A percentile compares a stretch with the other conserved stretches of the same genome.
Conservation (phyloP, 23 red algal genomes). For the Gracilaria domingensis region DNA sequence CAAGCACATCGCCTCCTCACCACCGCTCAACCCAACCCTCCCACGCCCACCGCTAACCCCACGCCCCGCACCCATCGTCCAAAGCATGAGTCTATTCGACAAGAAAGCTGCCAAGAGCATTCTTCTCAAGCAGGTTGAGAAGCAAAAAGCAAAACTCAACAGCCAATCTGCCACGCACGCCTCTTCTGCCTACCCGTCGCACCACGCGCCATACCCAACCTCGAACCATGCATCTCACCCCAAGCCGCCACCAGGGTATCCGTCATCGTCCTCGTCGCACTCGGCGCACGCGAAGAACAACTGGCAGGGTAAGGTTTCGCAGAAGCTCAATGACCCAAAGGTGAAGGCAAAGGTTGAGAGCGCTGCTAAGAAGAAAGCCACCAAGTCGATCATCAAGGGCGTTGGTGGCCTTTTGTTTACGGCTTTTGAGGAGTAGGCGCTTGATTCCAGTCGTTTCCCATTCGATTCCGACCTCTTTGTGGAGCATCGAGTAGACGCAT, state of each 20-base stretch:
- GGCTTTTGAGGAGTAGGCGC: constrained; percentile 6
- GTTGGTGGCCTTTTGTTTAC: not conserved
- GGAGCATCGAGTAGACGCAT: too few relatives aligned
- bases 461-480: too few relatives aligned
- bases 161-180: not conserved
- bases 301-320: constrained; percentile 21
- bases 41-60: not conserved
- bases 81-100: constrained; percentile 20
- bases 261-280: not conserved
- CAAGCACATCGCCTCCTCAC: not conserved
- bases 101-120: not conserved
- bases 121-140: constrained; percentile 22
- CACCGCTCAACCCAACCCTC: not conserved
- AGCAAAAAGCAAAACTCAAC: not conserved
- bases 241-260: not conserved
- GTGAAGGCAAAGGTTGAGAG: constrained; percentile 29
- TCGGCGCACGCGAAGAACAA: constrained; percentile 9
- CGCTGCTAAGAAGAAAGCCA: not conserved
- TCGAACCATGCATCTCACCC: not conserved
- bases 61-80: not conserved
- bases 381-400: constrained; percentile 12
- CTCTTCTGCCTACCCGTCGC: not conserved
- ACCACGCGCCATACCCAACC: not conserved
- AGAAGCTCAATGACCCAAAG: constrained; percentile 2
- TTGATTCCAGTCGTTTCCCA: too few relatives aligned